Conservation (phyloP, 1,284 basidiomycete species). For the Malassezia nana region DNA sequence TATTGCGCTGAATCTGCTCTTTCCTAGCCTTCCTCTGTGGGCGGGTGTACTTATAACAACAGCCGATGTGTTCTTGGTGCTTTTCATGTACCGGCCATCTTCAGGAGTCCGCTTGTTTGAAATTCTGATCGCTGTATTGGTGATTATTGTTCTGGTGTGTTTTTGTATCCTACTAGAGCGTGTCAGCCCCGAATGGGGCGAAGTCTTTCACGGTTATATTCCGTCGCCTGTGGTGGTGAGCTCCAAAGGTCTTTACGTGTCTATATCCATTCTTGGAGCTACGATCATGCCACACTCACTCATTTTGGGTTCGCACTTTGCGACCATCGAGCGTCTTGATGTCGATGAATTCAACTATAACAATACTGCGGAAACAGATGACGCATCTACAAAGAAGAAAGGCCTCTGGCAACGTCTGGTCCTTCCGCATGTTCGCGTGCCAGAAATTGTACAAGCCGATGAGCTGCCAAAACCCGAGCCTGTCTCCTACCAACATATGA, state of each 20-base stretch:
- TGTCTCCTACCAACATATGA: constrained; percentile 21
- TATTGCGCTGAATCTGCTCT: constrained; percentile 68
- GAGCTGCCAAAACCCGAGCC: neutral
- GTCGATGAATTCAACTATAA: neutral
- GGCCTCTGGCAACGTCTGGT: constrained; percentile 1
- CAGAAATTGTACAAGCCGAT: constrained; percentile 4
- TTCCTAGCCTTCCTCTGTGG: constrained; percentile 58
- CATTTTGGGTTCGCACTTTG: constrained; percentile 67
- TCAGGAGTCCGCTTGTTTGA: constrained; percentile 56
- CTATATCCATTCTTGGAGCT: constrained; percentile 55
- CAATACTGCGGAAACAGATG: neutral
- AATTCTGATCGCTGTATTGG: constrained; percentile 58
- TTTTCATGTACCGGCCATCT: constrained; percentile 49
- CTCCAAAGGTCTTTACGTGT: constrained; percentile 62
- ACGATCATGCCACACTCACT: constrained; percentile 75
- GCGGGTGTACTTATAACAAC: constrained; percentile 63
- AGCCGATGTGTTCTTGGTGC: constrained; percentile 68
- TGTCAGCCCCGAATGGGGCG: constrained; percentile 64
- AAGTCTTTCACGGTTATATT: constrained; percentile 73
- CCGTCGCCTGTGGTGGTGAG: constrained; percentile 60
- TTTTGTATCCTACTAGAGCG: constrained; percentile 70
- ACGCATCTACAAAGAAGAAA: neutral
- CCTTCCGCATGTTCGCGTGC: constrained; percentile 3
- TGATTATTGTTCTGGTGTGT: constrained; percentile 53
- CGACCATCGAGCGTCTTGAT: constrained; percentile 29